These are phyloP conservation scores for Plasmodium fragile DNA, from an alignment of 169 alveolate genomes.

Conservation along the genomic window DNA sequence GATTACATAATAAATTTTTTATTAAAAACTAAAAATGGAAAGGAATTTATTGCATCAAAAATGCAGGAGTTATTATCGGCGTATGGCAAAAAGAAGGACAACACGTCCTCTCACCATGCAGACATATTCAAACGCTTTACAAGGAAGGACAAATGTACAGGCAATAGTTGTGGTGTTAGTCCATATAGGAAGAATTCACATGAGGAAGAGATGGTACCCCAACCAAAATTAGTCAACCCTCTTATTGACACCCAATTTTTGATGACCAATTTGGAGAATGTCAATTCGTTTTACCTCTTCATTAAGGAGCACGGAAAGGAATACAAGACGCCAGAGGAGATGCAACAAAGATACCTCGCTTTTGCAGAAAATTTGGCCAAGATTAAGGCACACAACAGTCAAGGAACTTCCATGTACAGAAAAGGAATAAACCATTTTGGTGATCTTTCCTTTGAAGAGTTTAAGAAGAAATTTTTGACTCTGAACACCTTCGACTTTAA, in stretches of 20 bases:
- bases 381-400: constrained; percentile 67
- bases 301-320: constrained; percentile 4
- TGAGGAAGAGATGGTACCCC: not conserved
- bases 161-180: not conserved
- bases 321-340: constrained; percentile 41
- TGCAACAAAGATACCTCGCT: constrained; percentile 28
- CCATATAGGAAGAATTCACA: not conserved
- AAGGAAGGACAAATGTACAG: not conserved
- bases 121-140: not conserved
- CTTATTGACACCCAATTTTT: not conserved
- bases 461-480: constrained; percentile 32
- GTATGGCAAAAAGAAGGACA: not conserved
- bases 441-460: constrained; percentile 77
- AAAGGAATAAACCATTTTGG: constrained; percentile 79
- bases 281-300: constrained; percentile 55
- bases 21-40: not conserved
- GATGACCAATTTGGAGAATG: constrained; percentile 48
- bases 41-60: not conserved
- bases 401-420: constrained; percentile 17
- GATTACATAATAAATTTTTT: not conserved
- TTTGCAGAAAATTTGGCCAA: constrained; percentile 49
- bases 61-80: not conserved
- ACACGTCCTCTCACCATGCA: not conserved
- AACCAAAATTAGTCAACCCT: not conserved
- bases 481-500: not conserved